phyloP scores from a whole-genome alignment of 768 basidiomycete genomes.

The Dentipellis fragilis region DNA sequence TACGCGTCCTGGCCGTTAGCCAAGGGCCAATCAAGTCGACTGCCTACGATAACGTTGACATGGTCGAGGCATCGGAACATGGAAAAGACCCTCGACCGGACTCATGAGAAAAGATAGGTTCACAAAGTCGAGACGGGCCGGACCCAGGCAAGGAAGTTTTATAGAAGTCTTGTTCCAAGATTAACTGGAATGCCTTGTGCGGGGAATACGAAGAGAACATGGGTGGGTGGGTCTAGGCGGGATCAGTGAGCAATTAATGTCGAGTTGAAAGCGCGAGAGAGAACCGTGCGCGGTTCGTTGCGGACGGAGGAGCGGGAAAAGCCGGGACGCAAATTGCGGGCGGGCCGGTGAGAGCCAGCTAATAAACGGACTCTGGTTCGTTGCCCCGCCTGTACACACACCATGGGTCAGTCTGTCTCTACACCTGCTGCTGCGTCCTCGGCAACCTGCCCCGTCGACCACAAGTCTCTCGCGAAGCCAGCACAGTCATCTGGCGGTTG shows the following conservation, averaged over 20 bases:
- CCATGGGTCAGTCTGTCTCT: not conserved
- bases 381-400: not conserved
- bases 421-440: not conserved
- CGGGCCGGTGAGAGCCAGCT: no score
- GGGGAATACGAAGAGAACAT: no score
- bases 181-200: no score
- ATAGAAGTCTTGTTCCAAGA: no score
- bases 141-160: no score
- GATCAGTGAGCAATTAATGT: no score
- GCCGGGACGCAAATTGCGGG: not conserved
- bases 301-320: not conserved
- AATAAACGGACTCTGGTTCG: not conserved
- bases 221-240: no score
- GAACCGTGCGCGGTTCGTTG: not conserved
- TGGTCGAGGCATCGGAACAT: not conserved
- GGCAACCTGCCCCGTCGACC: not conserved
- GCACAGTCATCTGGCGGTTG: conserved; percentile 1
- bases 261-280: no score
- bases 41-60: not conserved
- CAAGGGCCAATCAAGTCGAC: not conserved
- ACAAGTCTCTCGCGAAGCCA: not conserved
- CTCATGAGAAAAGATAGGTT: not conserved
- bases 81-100: not conserved
- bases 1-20: no score
- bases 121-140: no score